Evolutionary conservation across 225 moss, liverwort and hornwort species (phyloP).

Genomic region (Sphagnum contortum): DNA sequence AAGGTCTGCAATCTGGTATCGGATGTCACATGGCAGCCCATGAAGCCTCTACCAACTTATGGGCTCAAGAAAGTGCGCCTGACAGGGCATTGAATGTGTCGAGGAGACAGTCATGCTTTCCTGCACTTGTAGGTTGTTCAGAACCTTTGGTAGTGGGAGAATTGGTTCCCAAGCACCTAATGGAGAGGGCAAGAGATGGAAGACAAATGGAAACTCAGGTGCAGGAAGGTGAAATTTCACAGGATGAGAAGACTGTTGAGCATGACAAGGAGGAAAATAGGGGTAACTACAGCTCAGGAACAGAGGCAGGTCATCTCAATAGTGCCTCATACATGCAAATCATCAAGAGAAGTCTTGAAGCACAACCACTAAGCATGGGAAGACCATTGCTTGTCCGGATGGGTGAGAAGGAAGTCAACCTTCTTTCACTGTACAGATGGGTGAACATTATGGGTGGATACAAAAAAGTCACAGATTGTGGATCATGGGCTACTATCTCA

Average conservation of each 20-base stretch:
- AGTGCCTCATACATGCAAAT: constrained; percentile 10
- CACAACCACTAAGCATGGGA: constrained; percentile 19
- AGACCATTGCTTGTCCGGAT: constrained; percentile 57
- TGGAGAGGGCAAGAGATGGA: background rate
- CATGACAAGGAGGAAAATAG: background rate
- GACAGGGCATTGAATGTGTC: too few relatives aligned
- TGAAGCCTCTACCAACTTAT: too few relatives aligned
- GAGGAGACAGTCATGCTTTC: too few relatives aligned
- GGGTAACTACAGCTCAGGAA: constrained; percentile 1
- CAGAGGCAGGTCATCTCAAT: constrained; percentile 7
- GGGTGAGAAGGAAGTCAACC: constrained; percentile 52
- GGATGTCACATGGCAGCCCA: too few relatives aligned
- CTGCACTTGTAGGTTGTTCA: too few relatives aligned
- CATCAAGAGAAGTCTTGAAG: constrained; percentile 29
- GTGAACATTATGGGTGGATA: constrained; percentile 64
- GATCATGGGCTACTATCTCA: constrained; percentile 52
- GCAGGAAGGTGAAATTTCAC: constrained; percentile 6
- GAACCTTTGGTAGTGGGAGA: too few relatives aligned
- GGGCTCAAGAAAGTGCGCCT: too few relatives aligned
- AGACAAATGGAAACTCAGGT: constrained; percentile 6
- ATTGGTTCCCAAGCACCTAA: too few relatives aligned
- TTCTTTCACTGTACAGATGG: constrained; percentile 32
- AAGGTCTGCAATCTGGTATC: too few relatives aligned
- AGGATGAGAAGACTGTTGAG: constrained; percentile 1
- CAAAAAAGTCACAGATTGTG: constrained; percentile 41